Evolutionary conservation across 768 basidiomycete genomes (phyloP).

Genomic region (Tephrocybe sp.): DNA sequence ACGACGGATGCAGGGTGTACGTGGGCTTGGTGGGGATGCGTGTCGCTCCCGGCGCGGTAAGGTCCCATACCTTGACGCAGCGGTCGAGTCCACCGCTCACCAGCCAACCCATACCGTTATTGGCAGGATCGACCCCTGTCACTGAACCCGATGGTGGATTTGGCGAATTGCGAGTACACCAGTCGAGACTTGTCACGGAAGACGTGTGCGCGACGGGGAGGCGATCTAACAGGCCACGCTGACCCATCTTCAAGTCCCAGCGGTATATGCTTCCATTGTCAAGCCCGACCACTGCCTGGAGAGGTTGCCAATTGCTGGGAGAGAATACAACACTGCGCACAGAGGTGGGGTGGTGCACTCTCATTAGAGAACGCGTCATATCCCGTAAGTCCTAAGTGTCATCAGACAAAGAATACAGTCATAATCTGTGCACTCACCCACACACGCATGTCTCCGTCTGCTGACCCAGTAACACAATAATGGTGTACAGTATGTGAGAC

Average conservation of each 20-base stretch:
- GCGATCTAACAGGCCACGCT: constrained; percentile 70
- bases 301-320: constrained; percentile 59
- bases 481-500: constrained; percentile 67
- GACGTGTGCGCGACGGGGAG: constrained; percentile 73
- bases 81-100: constrained; percentile 79
- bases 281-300: constrained; percentile 67
- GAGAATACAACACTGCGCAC: constrained; percentile 74
- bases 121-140: constrained; percentile 21
- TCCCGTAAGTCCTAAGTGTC: constrained; percentile 66
- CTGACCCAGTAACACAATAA: constrained; percentile 78
- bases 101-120: constrained; percentile 64
- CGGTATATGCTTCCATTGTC: constrained; percentile 72
- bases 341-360: constrained; percentile 67
- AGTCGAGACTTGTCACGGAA: constrained; percentile 72
- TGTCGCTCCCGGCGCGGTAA: constrained; percentile 42
- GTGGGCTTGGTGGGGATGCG: constrained; percentile 64
- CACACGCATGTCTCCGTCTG: constrained; percentile 77
- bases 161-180: constrained; percentile 44
- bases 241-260: constrained; percentile 82
- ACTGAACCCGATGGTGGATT: too few relatives aligned
- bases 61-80: constrained; percentile 83
- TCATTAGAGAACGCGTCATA: constrained; percentile 65
- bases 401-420: neutral
- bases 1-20: constrained; percentile 74
- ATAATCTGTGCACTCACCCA: constrained; percentile 54